phyloP scores from a whole-genome alignment of 495 filamentous ascomycete species.

The Aspergillus kassunensis region DNA sequence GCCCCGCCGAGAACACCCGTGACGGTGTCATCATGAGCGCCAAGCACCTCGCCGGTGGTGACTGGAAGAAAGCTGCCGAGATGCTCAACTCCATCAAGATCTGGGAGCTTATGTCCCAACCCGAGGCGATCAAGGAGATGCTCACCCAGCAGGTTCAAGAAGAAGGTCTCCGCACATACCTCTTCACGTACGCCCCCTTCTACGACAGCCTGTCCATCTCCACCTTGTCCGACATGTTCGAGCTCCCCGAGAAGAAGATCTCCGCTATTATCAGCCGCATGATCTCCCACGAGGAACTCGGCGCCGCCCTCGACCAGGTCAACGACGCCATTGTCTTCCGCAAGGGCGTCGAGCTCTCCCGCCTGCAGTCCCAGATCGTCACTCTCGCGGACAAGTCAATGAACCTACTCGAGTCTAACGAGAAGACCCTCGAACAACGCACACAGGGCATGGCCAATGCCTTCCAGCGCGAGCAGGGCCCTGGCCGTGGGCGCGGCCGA shows the following conservation, averaged over 20 bases:
- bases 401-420: slow-evolving; percentile 92
- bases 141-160: slow-evolving; percentile 96
- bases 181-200: slow-evolving; percentile 99
- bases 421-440: slow-evolving; percentile 92
- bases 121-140: slow-evolving; percentile 92
- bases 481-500: slow-evolving; percentile 71
- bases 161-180: slow-evolving; percentile 94
- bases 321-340: slow-evolving; percentile 97
- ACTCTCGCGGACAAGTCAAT: slow-evolving; percentile 94
- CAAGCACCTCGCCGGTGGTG: slow-evolving; percentile 90
- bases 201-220: slow-evolving; percentile 91
- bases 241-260: slow-evolving; percentile 85
- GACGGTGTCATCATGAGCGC: slow-evolving; percentile 99
- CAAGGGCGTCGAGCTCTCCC: slow-evolving; percentile 96
- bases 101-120: slow-evolving; percentile 89
- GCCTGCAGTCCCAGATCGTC: slow-evolving; percentile 91
- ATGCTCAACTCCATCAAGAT: slow-evolving; percentile 98
- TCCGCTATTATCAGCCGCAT: slow-evolving; percentile 95
- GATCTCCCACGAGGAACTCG: slow-evolving; percentile 98
- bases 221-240: slow-evolving; percentile 91
- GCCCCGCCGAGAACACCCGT: slow-evolving; percentile 95
- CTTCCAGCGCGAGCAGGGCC: slow-evolving; percentile 82
- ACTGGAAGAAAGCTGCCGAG: slow-evolving; percentile 93
- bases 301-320: slow-evolving; percentile 95
- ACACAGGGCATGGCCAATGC: slow-evolving; percentile 94